Percentiles rank a stretch among this genome's conserved stretches.
Conservation (phyloP, 1,284 basidiomycete species). For the Leccinum subfulvum region DNA sequence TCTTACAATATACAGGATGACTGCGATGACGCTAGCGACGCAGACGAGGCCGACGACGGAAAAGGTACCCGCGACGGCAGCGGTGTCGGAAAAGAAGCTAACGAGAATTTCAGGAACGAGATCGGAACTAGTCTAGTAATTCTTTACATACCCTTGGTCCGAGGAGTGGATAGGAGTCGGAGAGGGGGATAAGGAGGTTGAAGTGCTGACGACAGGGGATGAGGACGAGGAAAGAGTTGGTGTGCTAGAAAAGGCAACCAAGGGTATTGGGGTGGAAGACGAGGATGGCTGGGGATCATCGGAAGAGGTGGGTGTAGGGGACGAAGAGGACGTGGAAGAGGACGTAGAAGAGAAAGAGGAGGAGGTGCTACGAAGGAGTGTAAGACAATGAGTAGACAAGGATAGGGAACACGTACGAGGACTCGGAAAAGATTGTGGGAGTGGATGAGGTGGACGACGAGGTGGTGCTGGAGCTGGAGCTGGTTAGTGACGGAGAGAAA, state of each 20-base stretch:
- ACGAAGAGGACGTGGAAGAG: conserved; percentile 3
- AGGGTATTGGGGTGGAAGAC: conserved; percentile 4
- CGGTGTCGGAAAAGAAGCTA: conserved; percentile 49
- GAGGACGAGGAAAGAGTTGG: not conserved
- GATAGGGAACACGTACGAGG: conserved; percentile 8
- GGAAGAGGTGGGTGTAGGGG: not conserved
- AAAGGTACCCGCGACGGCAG: conserved; percentile 49
- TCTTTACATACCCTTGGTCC: conserved; percentile 20
- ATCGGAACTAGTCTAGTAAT: not conserved
- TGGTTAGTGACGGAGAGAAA: not conserved
- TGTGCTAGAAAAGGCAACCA: not conserved
- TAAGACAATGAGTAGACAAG: not conserved
- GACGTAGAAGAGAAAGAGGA: not conserved
- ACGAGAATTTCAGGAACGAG: not conserved
- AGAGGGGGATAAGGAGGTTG: conserved; percentile 13
- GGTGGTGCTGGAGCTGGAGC: not conserved
- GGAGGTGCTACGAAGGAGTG: conserved; percentile 1
- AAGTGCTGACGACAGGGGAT: not conserved
- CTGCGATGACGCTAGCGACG: conserved; percentile 29
- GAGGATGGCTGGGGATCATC: conserved; percentile 4
- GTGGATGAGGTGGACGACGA: not conserved
- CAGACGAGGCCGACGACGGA: conserved; percentile 35
- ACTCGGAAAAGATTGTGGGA: not conserved
- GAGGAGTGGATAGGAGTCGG: conserved; percentile 19
- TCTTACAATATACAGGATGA: conserved; percentile 24